Evolutionary conservation across 345 rosid genomes (phyloP).

Genomic region (Brassica nigra): DNA sequence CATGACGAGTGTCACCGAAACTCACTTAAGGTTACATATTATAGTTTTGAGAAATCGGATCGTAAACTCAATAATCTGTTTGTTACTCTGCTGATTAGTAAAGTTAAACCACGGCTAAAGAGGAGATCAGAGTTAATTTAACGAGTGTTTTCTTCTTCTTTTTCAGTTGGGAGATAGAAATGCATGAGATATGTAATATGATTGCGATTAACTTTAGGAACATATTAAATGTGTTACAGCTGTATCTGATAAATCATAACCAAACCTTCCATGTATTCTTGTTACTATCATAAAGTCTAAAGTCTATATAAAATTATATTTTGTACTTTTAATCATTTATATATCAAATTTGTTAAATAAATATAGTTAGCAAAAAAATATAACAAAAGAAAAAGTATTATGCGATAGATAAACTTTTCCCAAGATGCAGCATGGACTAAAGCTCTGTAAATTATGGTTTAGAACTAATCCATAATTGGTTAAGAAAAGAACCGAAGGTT

Average conservation of each 20-base stretch:
- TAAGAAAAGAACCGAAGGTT: not conserved
- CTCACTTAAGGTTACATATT: not conserved
- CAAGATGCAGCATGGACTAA: not conserved
- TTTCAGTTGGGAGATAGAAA: not conserved
- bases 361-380: not conserved
- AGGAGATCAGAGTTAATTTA: not conserved
- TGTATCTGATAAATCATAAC: slow-evolving; percentile 18
- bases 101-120: not conserved
- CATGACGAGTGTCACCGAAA: not conserved
- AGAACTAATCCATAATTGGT: not conserved
- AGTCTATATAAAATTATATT: not conserved
- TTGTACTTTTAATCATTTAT: not conserved
- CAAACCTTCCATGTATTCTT: slow-evolving; percentile 27
- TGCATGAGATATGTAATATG: slow-evolving; percentile 17
- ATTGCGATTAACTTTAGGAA: not conserved
- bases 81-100: not conserved
- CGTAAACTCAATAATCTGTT: too few species aligned
- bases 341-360: not conserved
- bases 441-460: not conserved
- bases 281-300: not conserved
- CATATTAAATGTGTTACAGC: slow-evolving; percentile 31
- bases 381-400: not conserved
- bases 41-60: too few species aligned
- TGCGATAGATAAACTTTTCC: not conserved
- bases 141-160: not conserved